phyloP scores from a whole-genome alignment of 768 basidiomycete genomes.

The Plicaturopsis crispa region DNA sequence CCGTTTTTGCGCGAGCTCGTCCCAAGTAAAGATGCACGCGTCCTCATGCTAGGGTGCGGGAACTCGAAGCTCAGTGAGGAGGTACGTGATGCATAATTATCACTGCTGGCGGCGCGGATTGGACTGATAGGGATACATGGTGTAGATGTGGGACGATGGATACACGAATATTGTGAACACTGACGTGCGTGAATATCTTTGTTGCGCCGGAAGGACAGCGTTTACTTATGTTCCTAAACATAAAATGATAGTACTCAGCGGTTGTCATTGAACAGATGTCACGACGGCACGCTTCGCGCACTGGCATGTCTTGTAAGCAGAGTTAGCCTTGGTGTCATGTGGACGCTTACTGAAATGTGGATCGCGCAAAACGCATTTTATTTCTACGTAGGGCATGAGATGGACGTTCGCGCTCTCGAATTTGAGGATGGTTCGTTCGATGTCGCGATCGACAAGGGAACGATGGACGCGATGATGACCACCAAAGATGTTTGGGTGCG shows the following conservation, averaged over 20 bases:
- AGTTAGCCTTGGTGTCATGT: not conserved
- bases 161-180: conserved; percentile 75
- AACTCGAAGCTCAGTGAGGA: conserved; percentile 78
- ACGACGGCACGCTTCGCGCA: conserved; percentile 40
- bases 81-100: conserved; percentile 27
- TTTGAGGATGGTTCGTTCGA: conserved; percentile 63
- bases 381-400: conserved; percentile 58
- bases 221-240: not conserved
- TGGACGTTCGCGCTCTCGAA: conserved; percentile 67
- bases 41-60: conserved; percentile 81
- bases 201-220: too few species aligned
- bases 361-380: too few species aligned
- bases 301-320: conserved; percentile 65
- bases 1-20: conserved; percentile 52
- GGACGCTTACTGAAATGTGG: too few species aligned
- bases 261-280: conserved; percentile 73
- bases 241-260: conserved; percentile 52
- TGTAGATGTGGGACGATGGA: conserved; percentile 82
- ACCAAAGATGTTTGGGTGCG: conserved; percentile 77
- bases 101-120: not conserved
- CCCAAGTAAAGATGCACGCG: conserved; percentile 49
- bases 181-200: conserved; percentile 46
- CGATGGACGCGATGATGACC: conserved; percentile 90
- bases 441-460: conserved; percentile 83
- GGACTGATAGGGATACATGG: conserved; percentile 8